phyloP scores from a whole-genome alignment of 2,329 filamentous ascomycete species.

The Calonectria henricotiae region DNA sequence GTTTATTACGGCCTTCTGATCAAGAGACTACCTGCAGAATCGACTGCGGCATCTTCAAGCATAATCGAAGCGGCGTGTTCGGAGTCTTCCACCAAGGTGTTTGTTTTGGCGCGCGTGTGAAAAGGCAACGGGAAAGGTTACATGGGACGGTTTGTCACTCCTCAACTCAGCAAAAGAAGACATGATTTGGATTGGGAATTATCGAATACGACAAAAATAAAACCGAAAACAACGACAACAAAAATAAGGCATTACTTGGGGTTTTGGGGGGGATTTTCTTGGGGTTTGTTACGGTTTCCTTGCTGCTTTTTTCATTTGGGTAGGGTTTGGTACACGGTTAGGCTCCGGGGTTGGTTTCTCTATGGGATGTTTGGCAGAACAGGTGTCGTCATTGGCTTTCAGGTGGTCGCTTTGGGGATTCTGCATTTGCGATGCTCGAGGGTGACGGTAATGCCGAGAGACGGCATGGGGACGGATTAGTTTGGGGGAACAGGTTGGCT shows the following conservation, averaged over 20 bases:
- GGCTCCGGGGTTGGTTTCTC: slow-evolving; percentile 45
- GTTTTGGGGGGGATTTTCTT: slow-evolving; percentile 42
- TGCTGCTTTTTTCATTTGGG: slow-evolving; percentile 43
- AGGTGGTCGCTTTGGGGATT: slow-evolving; percentile 30
- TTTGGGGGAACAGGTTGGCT: slow-evolving; percentile 4
- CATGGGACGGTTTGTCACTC: slow-evolving; percentile 37
- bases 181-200: slow-evolving; percentile 35
- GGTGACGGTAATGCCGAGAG: slow-evolving; percentile 27
- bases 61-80: slow-evolving; percentile 44
- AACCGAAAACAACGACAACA: slow-evolving; percentile 41
- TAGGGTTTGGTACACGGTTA: slow-evolving; percentile 41
- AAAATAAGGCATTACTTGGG: slow-evolving; percentile 48
- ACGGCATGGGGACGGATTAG: slow-evolving; percentile 19
- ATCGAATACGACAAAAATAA: slow-evolving; percentile 43
- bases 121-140: slow-evolving; percentile 42
- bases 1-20: slow-evolving; percentile 45
- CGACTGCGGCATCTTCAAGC: slow-evolving; percentile 47
- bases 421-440: slow-evolving; percentile 24
- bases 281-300: slow-evolving; percentile 32
- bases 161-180: slow-evolving; percentile 43
- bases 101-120: slow-evolving; percentile 46
- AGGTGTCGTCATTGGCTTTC: slow-evolving; percentile 47
- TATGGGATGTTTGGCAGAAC: slow-evolving; percentile 43
- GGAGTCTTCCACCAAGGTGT: slow-evolving; percentile 47
- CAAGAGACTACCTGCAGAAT: slow-evolving; percentile 44